Conservation (phyloP, 2,329 filamentous ascomycete species). For the Penicillium frequentans region DNA sequence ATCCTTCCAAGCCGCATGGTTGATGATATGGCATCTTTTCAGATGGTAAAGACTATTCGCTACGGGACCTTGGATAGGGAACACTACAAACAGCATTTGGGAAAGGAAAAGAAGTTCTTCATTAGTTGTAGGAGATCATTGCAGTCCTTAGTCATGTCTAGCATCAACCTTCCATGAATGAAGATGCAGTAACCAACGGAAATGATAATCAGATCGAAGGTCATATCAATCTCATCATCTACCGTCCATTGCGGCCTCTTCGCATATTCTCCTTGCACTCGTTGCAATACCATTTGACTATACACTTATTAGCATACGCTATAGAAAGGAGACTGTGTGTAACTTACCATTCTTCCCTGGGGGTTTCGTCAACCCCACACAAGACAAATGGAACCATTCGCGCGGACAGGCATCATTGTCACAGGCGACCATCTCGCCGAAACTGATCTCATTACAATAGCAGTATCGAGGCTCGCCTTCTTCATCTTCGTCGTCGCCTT, state of each 20-base stretch:
- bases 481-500: conserved; percentile 62
- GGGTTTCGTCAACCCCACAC: conserved; percentile 75
- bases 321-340: neutral
- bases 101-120: neutral
- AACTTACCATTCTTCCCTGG: conserved; percentile 72
- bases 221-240: neutral
- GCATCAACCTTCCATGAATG: neutral
- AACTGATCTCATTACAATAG: conserved; percentile 77
- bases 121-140: neutral
- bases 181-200: neutral
- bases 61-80: no score
- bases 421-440: conserved; percentile 82
- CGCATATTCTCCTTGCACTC: conserved; percentile 71
- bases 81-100: no score
- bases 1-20: no score
- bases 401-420: conserved; percentile 70
- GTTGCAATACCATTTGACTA: conserved; percentile 80
- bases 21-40: no score
- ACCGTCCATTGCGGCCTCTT: conserved; percentile 49
- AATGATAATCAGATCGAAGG: neutral
- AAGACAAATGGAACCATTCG: conserved; percentile 83
- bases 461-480: conserved; percentile 74
- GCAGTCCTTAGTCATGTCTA: neutral
- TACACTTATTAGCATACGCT: conserved; percentile 20
- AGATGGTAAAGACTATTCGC: no score